Conservation (phyloP, 164 flowering plant species). For the Protea cynaroides region DNA sequence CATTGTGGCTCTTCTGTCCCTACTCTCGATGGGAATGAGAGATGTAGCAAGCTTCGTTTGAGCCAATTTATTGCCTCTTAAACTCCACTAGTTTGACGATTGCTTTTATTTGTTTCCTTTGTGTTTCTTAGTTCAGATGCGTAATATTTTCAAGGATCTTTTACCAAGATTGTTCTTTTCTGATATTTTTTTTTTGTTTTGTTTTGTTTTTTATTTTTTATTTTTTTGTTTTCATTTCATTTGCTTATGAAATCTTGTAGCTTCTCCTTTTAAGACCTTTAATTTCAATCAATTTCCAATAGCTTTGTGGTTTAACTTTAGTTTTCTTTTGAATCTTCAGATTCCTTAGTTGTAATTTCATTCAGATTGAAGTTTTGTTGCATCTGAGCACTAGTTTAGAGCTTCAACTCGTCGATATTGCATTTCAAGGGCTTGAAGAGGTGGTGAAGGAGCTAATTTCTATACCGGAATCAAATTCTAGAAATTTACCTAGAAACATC, state of each 20-base stretch:
- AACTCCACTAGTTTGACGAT: not conserved
- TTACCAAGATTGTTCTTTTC: no score
- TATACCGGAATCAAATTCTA: not conserved
- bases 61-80: not conserved
- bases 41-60: not conserved
- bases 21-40: not conserved
- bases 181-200: no score
- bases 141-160: no score
- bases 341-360: not conserved
- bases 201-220: no score
- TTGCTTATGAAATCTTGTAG: no score
- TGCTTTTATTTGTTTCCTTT: not conserved
- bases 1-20: not conserved
- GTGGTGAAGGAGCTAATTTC: not conserved
- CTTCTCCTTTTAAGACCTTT: not conserved
- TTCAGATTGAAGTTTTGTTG: not conserved
- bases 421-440: not conserved
- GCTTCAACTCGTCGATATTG: no score
- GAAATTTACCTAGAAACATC: not conserved
- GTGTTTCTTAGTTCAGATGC: no score
- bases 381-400: not conserved
- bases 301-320: not conserved
- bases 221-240: no score
- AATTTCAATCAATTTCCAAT: not conserved
- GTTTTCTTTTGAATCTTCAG: no score